Base-by-base conservation (phyloP, 352 stramenopile genomes). In the Pythium rishiriense region DNA sequence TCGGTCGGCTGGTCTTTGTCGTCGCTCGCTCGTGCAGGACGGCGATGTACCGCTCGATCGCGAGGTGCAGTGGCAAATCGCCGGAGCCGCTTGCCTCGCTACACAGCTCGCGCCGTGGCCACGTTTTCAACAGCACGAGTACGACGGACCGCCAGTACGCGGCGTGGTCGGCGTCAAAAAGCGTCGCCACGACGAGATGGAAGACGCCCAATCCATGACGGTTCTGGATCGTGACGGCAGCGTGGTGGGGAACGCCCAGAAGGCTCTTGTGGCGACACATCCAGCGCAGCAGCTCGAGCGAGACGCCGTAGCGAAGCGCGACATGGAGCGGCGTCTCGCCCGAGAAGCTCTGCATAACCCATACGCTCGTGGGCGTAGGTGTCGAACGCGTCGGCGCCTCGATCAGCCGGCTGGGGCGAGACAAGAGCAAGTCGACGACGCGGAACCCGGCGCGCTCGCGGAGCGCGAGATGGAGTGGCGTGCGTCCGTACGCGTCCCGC, bases 381-480 rank as follows among this genome's bases (percentile, higher is more conserved):
- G 22, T 15, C 17, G 37, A 25, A 7, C 51, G 52, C 28, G 35
- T 54, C 35, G 50, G 25, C 35, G 15, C n/a, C 1, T 58, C 47
- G 12, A 68, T 39, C 11, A 68, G 35, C 10, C 37, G 25, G 26
- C 26, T n/a, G 21, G 33, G 51, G 1, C 58, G 49, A 4, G 65
- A 72, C n/a, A 72, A 47, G 15, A 89, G 64, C 1, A 86, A 46
- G 14, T 63, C 12, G 0, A 83, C 5, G 19, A 87, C 9, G 21
- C 68, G 49, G 0, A 72, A 17, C 15, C 24, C 66, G 0, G 62
- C 57, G 14, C 72, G 68, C 41, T 83, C 76, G 9, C 78, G 81
- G 9, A 88, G 74, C 10, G 74, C 79, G 3, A 90, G 62, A 51
- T 92, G 83, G 37, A 90, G 49, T 14, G 83, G 83, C 12, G 78